Conservation (phyloP, 441 rosid genomes). For the Bruguiera hainesii region DNA sequence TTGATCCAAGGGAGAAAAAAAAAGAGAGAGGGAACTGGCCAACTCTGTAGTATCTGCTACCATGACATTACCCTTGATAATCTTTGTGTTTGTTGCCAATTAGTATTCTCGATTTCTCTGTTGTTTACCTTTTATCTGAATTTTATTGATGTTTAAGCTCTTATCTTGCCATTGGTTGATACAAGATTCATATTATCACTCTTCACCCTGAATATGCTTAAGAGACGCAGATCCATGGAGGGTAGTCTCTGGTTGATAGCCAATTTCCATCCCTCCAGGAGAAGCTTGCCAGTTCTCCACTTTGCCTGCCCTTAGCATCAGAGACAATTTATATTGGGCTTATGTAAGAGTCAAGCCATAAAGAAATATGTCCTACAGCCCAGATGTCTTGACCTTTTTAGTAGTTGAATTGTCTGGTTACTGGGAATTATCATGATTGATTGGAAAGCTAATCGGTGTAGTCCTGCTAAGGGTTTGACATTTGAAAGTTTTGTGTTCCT, state of each 20-base stretch:
- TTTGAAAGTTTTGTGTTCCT: background rate
- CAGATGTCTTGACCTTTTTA: background rate
- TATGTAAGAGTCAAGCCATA: slow-evolving; percentile 2
- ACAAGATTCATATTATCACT: background rate
- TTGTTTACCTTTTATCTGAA: slow-evolving; percentile 1
- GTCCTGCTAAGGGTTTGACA: background rate
- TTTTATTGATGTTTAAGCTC: too few species aligned
- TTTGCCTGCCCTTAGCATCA: background rate
- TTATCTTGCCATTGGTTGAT: background rate
- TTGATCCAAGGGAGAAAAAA: too few species aligned
- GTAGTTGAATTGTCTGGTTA: background rate
- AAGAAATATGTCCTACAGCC: background rate
- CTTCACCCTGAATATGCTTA: slow-evolving; percentile 5
- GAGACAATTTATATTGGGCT: background rate
- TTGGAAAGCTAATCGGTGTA: background rate
- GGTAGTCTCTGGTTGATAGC: background rate
- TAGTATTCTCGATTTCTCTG: slow-evolving; percentile 6
- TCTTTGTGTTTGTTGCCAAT: background rate
- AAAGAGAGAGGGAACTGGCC: background rate
- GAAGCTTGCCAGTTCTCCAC: slow-evolving; percentile 6
- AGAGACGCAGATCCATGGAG: too few species aligned
- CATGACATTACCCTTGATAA: background rate
- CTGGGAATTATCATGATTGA: background rate
- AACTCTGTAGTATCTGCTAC: background rate
- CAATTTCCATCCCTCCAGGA: slow-evolving; percentile 8